Evolutionary conservation across 768 basidiomycete genomes (phyloP).

Genomic region (Lentinula lateritia): DNA sequence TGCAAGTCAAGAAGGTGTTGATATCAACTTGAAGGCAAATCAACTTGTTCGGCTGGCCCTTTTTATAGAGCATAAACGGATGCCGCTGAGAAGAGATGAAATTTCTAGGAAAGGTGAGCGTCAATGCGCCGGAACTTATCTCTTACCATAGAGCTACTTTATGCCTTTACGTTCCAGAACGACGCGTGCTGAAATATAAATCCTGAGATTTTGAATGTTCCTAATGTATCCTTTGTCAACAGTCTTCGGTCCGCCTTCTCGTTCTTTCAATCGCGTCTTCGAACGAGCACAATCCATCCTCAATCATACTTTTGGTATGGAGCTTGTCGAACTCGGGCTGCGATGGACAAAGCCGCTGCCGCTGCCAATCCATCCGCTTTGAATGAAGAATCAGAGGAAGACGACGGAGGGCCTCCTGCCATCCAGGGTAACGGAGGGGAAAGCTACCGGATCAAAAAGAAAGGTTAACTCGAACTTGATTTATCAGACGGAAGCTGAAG

Average conservation of each 20-base stretch:
- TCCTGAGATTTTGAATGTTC: neutral
- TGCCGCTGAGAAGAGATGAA: slow-evolving; percentile 71
- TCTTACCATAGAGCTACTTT: too few relatives aligned
- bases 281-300: slow-evolving; percentile 59
- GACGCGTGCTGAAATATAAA: neutral
- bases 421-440: slow-evolving; percentile 19
- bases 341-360: slow-evolving; percentile 38
- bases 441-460: slow-evolving; percentile 62
- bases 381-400: slow-evolving; percentile 37
- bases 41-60: slow-evolving; percentile 78
- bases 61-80: slow-evolving; percentile 70
- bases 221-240: slow-evolving; percentile 23
- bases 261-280: slow-evolving; percentile 65
- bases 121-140: too few relatives aligned
- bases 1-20: slow-evolving; percentile 21
- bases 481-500: neutral
- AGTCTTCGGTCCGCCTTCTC: slow-evolving; percentile 12
- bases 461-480: slow-evolving; percentile 36
- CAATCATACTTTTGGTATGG: slow-evolving; percentile 69
- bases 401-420: neutral
- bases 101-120: slow-evolving; percentile 70
- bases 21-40: slow-evolving; percentile 57
- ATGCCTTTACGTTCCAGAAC: too few relatives aligned
- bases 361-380: slow-evolving; percentile 27
- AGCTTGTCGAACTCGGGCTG: slow-evolving; percentile 69